Percentiles rank a stretch among this genome's conserved stretches.
phyloP scores from a whole-genome alignment of 495 filamentous ascomycete genomes.

The Aspergillus taichungensis region DNA sequence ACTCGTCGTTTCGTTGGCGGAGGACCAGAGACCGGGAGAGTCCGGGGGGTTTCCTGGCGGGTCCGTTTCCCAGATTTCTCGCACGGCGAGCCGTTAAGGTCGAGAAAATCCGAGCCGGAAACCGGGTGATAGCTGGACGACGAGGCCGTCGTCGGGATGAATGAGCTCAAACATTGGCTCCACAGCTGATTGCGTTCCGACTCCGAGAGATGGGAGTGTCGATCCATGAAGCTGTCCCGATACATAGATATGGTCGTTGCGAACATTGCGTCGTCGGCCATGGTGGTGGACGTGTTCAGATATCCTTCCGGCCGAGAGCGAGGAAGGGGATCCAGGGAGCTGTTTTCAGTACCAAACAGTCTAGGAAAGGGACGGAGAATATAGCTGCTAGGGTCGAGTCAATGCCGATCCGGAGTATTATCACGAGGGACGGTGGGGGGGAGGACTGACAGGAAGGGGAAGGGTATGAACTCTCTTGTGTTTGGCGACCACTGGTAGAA shows the following conservation, averaged over 20 bases:
- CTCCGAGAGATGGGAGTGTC: constrained; percentile 38
- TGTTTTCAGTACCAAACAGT: constrained; percentile 21
- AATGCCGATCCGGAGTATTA: too few relatives aligned
- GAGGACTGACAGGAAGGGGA: too few relatives aligned
- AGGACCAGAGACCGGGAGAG: constrained; percentile 32
- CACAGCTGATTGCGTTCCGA: constrained; percentile 36
- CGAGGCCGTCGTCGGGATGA: constrained; percentile 22
- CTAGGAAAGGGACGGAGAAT: too few relatives aligned
- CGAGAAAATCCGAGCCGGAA: constrained; percentile 15
- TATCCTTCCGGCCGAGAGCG: constrained; percentile 8
- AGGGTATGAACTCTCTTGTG: too few relatives aligned
- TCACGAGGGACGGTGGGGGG: too few relatives aligned
- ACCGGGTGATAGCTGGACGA: constrained; percentile 15
- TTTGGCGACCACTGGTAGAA: too few relatives aligned
- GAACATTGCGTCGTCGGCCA: constrained; percentile 38
- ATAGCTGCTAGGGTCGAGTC: too few relatives aligned
- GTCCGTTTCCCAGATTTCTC: constrained; percentile 36
- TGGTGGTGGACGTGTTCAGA: constrained; percentile 27
- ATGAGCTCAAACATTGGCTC: constrained; percentile 34
- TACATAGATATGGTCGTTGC: constrained; percentile 38
- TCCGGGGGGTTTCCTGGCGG: constrained; percentile 40
- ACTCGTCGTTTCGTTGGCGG: constrained; percentile 41
- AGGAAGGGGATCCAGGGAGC: constrained; percentile 5
- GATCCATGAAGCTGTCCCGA: constrained; percentile 37
- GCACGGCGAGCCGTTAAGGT: constrained; percentile 11